Percentiles rank a stretch among this genome's conserved stretches.
These are phyloP conservation scores for Trichoderma polysporum DNA, from an alignment of 2,329 filamentous ascomycete species.

Conservation along the genomic window DNA sequence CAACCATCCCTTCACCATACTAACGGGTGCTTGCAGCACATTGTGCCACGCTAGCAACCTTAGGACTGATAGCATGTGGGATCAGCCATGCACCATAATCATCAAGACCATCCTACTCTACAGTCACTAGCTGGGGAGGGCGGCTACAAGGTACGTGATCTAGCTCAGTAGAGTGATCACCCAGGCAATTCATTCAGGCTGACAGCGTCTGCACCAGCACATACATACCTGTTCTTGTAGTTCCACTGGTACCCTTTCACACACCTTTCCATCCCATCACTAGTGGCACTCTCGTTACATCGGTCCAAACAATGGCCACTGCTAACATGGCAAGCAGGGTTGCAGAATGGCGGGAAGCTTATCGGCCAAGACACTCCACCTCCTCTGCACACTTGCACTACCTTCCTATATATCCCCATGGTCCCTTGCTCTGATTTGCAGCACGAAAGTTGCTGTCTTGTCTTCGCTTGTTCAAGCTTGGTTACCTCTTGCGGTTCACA, in stretches of 20 bases:
- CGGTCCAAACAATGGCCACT: background rate
- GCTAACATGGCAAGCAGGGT: background rate
- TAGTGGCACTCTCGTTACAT: slow-evolving; percentile 6
- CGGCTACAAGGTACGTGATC: background rate
- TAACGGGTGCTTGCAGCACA: background rate
- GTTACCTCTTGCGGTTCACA: background rate
- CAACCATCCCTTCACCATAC: background rate
- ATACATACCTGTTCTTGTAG: background rate
- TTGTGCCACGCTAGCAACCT: slow-evolving; percentile 1
- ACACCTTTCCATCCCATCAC: background rate
- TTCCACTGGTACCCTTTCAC: background rate
- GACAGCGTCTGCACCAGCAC: background rate
- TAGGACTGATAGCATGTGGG: background rate
- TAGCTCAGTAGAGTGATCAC: background rate
- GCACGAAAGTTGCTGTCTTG: background rate
- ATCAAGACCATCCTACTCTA: background rate
- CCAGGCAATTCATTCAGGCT: background rate
- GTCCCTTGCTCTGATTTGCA: background rate
- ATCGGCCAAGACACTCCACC: background rate
- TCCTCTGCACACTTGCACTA: background rate
- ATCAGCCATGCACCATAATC: background rate
- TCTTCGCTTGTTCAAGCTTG: background rate
- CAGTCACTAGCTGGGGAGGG: background rate
- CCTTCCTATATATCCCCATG: background rate
- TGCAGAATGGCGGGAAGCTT: background rate